A percentile compares a stretch with the other conserved stretches of the same genome.
Conservation (phyloP, 306 rosid species). For the Trifolium repens region DNA sequence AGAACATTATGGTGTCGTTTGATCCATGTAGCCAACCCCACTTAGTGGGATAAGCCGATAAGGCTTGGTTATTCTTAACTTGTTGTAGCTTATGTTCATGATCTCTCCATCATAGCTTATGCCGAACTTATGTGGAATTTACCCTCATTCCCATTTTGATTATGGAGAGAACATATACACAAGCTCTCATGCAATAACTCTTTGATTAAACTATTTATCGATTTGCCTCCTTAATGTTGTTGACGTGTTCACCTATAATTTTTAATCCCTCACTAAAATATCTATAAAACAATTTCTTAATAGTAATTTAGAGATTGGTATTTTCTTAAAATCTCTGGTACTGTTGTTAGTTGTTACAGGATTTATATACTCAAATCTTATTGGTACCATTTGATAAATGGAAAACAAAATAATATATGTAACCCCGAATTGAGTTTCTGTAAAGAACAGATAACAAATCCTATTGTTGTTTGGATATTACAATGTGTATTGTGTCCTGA, state of each 20-base stretch:
- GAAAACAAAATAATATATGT: not conserved
- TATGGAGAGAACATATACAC: not conserved
- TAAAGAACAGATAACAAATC: not conserved
- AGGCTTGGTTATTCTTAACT: not conserved
- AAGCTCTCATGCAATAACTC: not conserved
- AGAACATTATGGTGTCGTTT: too few species aligned
- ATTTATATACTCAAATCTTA: constrained; percentile 4
- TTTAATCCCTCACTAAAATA: not conserved
- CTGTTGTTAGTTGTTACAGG: not conserved
- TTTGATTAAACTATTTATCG: not conserved
- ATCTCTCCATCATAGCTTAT: not conserved
- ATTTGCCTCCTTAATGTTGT: not conserved
- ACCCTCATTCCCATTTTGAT: not conserved
- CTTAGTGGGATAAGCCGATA: not conserved
- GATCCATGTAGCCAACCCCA: too few species aligned
- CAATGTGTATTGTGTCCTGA: constrained; percentile 1
- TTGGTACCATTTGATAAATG: not conserved
- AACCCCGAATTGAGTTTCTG: constrained; percentile 3
- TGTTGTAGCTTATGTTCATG: not conserved
- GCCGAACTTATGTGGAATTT: not conserved
- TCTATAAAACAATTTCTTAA: not conserved
- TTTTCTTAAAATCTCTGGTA: constrained; percentile 9
- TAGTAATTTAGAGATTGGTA: not conserved
- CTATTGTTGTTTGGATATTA: constrained; percentile 4
- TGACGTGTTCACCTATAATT: not conserved